phyloP scores from a whole-genome alignment of 75 land plant genomes.

The Cunninghamia lanceolata region DNA sequence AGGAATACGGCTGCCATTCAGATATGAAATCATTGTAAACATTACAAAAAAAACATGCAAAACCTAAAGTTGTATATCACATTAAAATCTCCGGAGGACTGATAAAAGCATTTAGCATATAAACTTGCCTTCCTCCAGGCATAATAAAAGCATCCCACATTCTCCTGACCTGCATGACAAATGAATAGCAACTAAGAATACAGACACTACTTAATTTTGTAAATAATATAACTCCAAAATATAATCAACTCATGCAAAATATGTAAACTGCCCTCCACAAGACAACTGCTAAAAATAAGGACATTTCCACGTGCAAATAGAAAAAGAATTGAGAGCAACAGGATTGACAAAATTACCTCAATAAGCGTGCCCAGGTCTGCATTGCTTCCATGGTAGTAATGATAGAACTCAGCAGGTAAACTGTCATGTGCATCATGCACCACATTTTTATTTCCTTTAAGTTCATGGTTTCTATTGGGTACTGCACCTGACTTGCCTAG shows the following conservation, averaged over 20 bases:
- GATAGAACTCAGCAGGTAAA: slow-evolving; percentile 87
- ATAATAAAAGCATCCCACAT: slow-evolving; percentile 88
- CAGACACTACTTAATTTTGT: background rate
- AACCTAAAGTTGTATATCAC: background rate
- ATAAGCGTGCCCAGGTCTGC: slow-evolving; percentile 90
- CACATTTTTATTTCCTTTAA: slow-evolving; percentile 16
- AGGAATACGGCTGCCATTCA: slow-evolving; percentile 83
- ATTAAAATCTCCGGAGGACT: background rate
- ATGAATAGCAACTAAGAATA: background rate
- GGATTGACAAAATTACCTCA: slow-evolving; percentile 50
- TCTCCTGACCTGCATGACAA: slow-evolving; percentile 73
- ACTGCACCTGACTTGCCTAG: background rate
- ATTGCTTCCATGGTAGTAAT: slow-evolving; percentile 92
- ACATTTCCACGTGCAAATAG: background rate
- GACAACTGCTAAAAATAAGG: background rate
- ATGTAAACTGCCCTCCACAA: background rate
- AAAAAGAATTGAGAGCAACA: background rate
- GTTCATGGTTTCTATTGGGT: slow-evolving; percentile 9
- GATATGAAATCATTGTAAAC: background rate
- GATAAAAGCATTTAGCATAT: background rate
- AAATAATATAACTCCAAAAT: background rate
- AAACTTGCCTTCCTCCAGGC: slow-evolving; percentile 84
- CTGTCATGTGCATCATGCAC: slow-evolving; percentile 27
- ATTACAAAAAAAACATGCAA: background rate
- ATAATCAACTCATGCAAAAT: background rate